Evolutionary conservation across 164 flowering plant species (phyloP).

Genomic region (Echeveria elegans): DNA sequence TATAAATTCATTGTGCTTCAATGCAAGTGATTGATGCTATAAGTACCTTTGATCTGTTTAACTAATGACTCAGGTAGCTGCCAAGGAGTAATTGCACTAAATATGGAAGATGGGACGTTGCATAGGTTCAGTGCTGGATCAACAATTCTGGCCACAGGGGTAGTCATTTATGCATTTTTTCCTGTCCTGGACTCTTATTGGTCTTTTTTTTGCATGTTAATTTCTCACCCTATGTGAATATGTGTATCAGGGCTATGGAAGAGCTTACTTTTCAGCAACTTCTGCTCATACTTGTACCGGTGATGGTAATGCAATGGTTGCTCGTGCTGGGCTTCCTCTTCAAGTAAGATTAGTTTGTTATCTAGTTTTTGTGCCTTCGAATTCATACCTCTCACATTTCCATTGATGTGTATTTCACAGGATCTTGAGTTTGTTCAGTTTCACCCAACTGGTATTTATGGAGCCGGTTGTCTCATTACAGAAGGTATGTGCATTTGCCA

Average conservation of each 20-base stretch:
- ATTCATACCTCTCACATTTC: neutral
- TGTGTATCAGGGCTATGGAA: conserved; percentile 80
- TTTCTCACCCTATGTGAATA: neutral
- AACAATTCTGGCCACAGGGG: conserved; percentile 96
- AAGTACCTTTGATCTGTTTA: neutral
- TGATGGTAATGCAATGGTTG: conserved; percentile 99
- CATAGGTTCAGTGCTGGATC: conserved; percentile 85
- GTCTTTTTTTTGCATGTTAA: conserved; percentile 1
- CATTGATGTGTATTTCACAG: conserved; percentile 28
- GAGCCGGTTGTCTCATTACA: conserved; percentile 96
- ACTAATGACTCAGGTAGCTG: conserved; percentile 49
- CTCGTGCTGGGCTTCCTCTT: conserved; percentile 87
- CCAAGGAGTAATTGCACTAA: conserved; percentile 95
- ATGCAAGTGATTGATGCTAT: neutral
- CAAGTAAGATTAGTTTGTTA: conserved; percentile 42
- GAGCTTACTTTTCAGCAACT: conserved; percentile 97
- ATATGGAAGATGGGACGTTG: conserved; percentile 97
- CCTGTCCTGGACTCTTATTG: neutral
- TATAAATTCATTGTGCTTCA: neutral
- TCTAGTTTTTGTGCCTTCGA: neutral
- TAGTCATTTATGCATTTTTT: conserved; percentile 16
- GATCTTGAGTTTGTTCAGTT: conserved; percentile 98
- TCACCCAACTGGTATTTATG: conserved; percentile 96
- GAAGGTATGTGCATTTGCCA: conserved; percentile 51
- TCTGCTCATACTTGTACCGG: conserved; percentile 99